Base-by-base conservation (phyloP, 2,329 filamentous ascomycete genomes). In the Fusarium napiforme region DNA sequence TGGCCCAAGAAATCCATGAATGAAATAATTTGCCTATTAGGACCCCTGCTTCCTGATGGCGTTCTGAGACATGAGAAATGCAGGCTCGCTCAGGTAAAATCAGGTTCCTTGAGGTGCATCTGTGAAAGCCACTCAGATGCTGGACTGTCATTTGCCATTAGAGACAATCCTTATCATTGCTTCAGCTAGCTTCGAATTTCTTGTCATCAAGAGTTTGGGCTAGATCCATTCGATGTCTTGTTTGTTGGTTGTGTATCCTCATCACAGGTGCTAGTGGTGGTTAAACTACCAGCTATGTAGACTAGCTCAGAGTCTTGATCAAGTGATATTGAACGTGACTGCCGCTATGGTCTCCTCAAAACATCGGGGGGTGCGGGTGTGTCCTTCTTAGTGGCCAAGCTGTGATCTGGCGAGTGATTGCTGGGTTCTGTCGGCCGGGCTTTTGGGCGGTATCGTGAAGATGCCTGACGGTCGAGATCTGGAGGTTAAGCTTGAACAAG, bases 1-100 rank as follows among this genome's bases (percentile, higher is more conserved):
- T 37, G 23, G 36, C 42, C 60, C 23, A 46, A 71, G 37, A 69
- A 55, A 47, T 46, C 26, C 36, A 61, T 49, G 39, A 36, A 55
- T 26, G 40, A 53, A 46, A 12, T 30, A 19, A 64, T 57, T 52
- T 59, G 53, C 45, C 30, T 56, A 52, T 53, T 49, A 53, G 43
- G 60, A 60, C 45, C 68, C 59, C 49, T 69, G 64, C 32, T 74
- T 61, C 47, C 45, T 53, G 36, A 56, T 65, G 68, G 64, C 57
- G 68, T 72, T 69, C 53, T 69, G 58, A 74, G 72, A 74, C 71
- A 74, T 58, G 53, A 60, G 53, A 64, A 52, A 68, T 62, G 45
- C 34, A 68, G 56, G 46, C 60, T 64, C 55, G 36, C 47, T 59
- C 45, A 43, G 23, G 39, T 32, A 40, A 26, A 50, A 62, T 50